Base-by-base conservation (phyloP, 345 rosid genomes). In the Pugionium cornutum region DNA sequence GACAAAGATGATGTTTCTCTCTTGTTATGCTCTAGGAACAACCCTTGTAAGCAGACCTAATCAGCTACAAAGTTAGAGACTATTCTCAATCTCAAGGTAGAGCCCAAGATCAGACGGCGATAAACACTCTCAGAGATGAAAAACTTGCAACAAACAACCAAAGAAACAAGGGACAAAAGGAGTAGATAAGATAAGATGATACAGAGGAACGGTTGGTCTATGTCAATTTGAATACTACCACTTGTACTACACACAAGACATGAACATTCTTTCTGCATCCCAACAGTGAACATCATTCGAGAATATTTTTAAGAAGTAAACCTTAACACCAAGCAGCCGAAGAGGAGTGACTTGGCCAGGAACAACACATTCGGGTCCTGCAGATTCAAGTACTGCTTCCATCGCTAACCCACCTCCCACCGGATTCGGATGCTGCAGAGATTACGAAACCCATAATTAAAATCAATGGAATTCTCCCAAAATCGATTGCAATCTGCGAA, bases 281-380 rank as follows among this genome's bases (percentile, higher is more conserved):
- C 18, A 18, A 18, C 18, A 18, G 18, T 18, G 18, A 18, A 18
- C 18, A 18, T 36, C 56, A 60, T 18, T 40, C 29, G 0, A 54
- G 4, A 44, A 42, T 52, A 2, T 25, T 42, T 11, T 41, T 7
- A 45, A 11, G 1, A 25, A 40, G 25, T 28, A 4, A 27, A 92
- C 98, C 91, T 86, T 88, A 61, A 89, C 66, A 64, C 98, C 98
- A 33, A 92, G 91, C 11, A 92, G 63, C 5, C 81, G 80, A 64
- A 88, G 50, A 36, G 98, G 98, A 0, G 83, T 81, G 59, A 85
- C 78, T 71, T 84, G 94, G 2, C 98, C 97, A 6, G 97, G 96
- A 37, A 92, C 87, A 53, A 86, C 75, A 58, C 96, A 89, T 67
- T 89, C 97, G 2, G 97, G 89, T 6, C 98, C 96, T 1, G 96